These are phyloP conservation scores for Arthroderma sp. DNA, from an alignment of 2,329 filamentous ascomycete genomes.

Conservation along the genomic window DNA sequence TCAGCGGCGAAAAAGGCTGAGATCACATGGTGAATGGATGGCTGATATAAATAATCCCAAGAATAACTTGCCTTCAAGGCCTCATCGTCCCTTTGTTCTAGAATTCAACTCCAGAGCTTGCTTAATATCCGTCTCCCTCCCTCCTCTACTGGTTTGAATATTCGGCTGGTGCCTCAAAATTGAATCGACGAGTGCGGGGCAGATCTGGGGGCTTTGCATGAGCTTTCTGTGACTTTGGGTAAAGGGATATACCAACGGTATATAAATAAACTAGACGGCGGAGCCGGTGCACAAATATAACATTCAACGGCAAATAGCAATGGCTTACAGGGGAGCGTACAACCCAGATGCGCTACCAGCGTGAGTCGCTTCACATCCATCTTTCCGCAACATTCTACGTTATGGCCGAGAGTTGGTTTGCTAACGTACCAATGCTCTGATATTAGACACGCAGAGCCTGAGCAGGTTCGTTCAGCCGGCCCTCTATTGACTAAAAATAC, in stretches of 20 bases:
- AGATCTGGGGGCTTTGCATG: no score
- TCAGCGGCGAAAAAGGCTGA: background rate
- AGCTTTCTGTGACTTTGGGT: background rate
- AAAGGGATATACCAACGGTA: background rate
- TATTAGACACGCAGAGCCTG: slow-evolving; percentile 60
- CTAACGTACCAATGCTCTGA: background rate
- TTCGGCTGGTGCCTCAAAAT: background rate
- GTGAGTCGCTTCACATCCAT: slow-evolving; percentile 40
- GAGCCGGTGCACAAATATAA: background rate
- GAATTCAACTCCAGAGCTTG: background rate
- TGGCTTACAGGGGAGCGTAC: slow-evolving; percentile 90
- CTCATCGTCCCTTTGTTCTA: background rate
- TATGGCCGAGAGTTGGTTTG: background rate
- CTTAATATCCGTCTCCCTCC: background rate
- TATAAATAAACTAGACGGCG: background rate
- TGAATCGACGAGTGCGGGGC: no score
- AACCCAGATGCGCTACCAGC: slow-evolving; percentile 92
- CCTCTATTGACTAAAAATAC: background rate
- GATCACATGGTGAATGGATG: background rate
- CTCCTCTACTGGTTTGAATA: background rate
- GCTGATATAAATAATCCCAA: background rate
- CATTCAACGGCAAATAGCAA: slow-evolving; percentile 27
- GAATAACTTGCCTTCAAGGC: background rate
- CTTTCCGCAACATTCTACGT: slow-evolving; percentile 8
- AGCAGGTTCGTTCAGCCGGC: slow-evolving; percentile 41